Percentiles rank a stretch among this genome's conserved stretches.
Evolutionary conservation across 192 early-diverging fungal genomes (phyloP).

Genomic region (Glomus cerebriforme): DNA sequence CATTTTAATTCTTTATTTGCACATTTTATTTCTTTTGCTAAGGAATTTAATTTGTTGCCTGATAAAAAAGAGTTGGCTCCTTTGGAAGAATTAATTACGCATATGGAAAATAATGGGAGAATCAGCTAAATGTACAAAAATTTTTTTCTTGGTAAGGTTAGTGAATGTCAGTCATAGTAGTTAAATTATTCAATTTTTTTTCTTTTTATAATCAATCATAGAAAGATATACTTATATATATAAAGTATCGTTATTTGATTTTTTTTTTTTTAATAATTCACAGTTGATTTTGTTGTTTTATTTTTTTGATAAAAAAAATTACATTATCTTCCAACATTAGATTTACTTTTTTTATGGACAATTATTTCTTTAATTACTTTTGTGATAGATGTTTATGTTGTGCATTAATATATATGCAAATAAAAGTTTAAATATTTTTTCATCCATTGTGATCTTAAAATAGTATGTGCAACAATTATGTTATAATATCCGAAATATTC

Average conservation of each 20-base stretch:
- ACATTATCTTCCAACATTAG: neutral
- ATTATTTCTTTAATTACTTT: too few relatives aligned
- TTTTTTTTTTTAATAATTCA: too few relatives aligned
- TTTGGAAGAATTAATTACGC: conserved; percentile 74
- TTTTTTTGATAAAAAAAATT: neutral
- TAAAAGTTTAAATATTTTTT: too few relatives aligned
- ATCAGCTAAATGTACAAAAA: conserved; percentile 29
- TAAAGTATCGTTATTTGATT: too few relatives aligned
- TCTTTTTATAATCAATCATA: neutral
- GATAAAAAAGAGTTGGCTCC: conserved; percentile 89
- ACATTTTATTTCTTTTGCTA: conserved; percentile 90
- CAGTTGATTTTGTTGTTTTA: neutral
- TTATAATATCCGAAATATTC: too few relatives aligned
- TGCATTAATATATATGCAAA: too few relatives aligned
- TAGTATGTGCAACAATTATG: too few relatives aligned
- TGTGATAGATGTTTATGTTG: neutral
- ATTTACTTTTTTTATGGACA: too few relatives aligned
- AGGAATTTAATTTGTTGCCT: conserved; percentile 85
- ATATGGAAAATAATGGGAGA: conserved; percentile 44
- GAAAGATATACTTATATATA: neutral
- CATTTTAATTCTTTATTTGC: conserved; percentile 97
- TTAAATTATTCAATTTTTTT: neutral
- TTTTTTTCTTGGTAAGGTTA: neutral
- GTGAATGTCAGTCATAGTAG: neutral
- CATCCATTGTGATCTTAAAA: too few relatives aligned